Base-by-base conservation (phyloP, 768 basidiomycete genomes). In the Candolleomyces aberdarensis region DNA sequence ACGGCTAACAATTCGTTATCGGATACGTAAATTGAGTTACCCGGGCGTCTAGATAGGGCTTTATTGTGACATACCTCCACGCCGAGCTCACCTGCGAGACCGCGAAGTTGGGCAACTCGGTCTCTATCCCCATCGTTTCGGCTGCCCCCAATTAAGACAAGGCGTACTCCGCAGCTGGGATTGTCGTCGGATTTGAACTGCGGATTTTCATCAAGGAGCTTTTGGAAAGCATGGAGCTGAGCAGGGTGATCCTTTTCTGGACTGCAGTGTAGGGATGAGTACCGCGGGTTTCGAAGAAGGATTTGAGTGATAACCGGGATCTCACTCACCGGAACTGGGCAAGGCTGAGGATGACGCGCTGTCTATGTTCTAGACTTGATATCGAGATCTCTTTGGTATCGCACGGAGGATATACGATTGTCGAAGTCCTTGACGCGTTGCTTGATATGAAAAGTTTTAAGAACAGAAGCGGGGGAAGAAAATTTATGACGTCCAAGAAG, bases 171-270 rank as follows among this genome's bases (percentile, higher is more conserved):
- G 43, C 71, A 54, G 4, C 31, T 22, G 5, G 36, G 36, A 19
- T 64, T 62, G 1, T 65, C 64, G 36, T 67, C 63, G 22, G 41
- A 61, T n/a, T 70, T 69, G 68, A 88, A 85, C 61, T 89, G 81
- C 0, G 94, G 90, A 60, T 90, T 76, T 0, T 64, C 64, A 52
- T 76, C 70, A 22, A 93, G 73, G 9, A 97, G 76, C 39, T 75
- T 71, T 17, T 80, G 73, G 62, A 97, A 85, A 0, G 94, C 85
- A 14, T 74, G 77, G 11, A 98, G 72, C 70, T 98, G 97, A 5
- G 84, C 81, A 1, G 83, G 74, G 59, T 98, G 96, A 67, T 97
- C 92, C 71, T 99, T 99, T 76, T 99, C 97, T 2, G 97, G 97
- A 39, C 92, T 93, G 60, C 17, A 39, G 41, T 19, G 51, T 46